Evolutionary conservation across 495 filamentous ascomycete species (phyloP).

Genomic region (Penicillium egyptiacum): DNA sequence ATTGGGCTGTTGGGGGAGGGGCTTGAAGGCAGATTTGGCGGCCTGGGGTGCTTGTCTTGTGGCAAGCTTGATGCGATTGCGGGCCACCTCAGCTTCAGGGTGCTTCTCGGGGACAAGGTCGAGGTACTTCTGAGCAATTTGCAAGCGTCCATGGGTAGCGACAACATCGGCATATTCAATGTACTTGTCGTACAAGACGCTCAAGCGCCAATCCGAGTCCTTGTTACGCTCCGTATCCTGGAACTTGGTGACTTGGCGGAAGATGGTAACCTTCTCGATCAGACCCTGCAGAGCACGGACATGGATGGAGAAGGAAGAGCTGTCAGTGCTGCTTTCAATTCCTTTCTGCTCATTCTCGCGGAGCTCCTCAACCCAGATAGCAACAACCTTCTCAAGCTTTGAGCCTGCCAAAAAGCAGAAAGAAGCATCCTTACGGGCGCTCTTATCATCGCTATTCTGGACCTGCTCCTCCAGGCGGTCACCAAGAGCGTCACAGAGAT

Average conservation of each 20-base stretch:
- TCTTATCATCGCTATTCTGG: constrained; percentile 46
- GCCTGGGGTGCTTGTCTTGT: constrained; percentile 62
- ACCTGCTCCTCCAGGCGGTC: constrained; percentile 81
- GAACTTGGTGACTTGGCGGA: constrained; percentile 92
- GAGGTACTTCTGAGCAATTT: constrained; percentile 86
- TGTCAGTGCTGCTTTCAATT: constrained; percentile 62
- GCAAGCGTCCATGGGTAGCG: constrained; percentile 82
- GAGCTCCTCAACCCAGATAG: constrained; percentile 89
- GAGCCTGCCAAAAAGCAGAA: constrained; percentile 96
- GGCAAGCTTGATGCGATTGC: constrained; percentile 82
- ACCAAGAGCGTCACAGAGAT: constrained; percentile 94
- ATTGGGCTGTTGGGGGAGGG: constrained; percentile 42
- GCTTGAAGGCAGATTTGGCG: constrained; percentile 31
- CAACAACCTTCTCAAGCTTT: constrained; percentile 93
- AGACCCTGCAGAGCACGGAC: constrained; percentile 85
- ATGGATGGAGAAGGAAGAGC: constrained; percentile 87
- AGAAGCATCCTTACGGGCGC: constrained; percentile 77
- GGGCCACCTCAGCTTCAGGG: constrained; percentile 83
- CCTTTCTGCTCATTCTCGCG: constrained; percentile 75
- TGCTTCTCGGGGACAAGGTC: constrained; percentile 83
- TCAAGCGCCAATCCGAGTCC: constrained; percentile 82
- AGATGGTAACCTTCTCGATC: constrained; percentile 97
- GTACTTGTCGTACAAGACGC: constrained; percentile 88
- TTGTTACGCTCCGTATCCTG: constrained; percentile 70
- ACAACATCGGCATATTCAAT: constrained; percentile 95